Conservation (phyloP, 2,329 filamentous ascomycete species). For the Fonsecaea erecta region DNA sequence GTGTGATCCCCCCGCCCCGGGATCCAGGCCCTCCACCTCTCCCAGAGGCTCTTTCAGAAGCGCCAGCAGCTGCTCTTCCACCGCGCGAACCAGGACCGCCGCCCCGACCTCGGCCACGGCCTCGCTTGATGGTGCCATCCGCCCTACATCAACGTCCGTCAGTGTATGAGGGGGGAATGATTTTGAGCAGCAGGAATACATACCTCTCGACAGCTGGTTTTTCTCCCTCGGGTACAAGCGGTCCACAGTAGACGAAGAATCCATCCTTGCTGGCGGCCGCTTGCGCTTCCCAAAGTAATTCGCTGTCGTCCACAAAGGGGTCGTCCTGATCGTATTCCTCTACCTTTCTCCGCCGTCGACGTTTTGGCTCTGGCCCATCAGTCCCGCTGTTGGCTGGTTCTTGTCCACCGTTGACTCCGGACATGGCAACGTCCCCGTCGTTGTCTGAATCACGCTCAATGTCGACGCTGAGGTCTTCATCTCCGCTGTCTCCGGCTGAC, state of each 20-base stretch:
- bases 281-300: slow-evolving; percentile 92
- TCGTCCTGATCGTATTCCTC: slow-evolving; percentile 71
- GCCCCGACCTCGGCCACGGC: slow-evolving; percentile 60
- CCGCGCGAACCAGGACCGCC: slow-evolving; percentile 55
- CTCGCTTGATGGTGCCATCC: slow-evolving; percentile 66
- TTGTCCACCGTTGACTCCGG: slow-evolving; percentile 49
- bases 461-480: slow-evolving; percentile 84
- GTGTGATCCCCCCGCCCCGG: slow-evolving; percentile 58
- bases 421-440: slow-evolving; percentile 52
- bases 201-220: slow-evolving; percentile 70
- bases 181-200: slow-evolving; percentile 36
- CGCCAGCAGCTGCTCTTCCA: slow-evolving; percentile 37
- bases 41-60: slow-evolving; percentile 32
- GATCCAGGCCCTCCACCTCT: slow-evolving; percentile 35
- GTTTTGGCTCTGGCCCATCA: slow-evolving; percentile 67
- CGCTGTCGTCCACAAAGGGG: slow-evolving; percentile 83
- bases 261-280: slow-evolving; percentile 93
- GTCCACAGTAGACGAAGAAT: slow-evolving; percentile 97
- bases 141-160: slow-evolving; percentile 55
- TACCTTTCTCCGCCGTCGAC: slow-evolving; percentile 75
- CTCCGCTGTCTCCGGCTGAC: slow-evolving; percentile 57
- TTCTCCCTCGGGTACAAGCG: slow-evolving; percentile 83
- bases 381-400: slow-evolving; percentile 64
- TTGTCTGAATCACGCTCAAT: slow-evolving; percentile 71
- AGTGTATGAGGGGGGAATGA: slow-evolving; percentile 43